These are phyloP conservation scores for Wickerhamomyces bovis DNA, from an alignment of 805 yeast species.

Conservation along the genomic window DNA sequence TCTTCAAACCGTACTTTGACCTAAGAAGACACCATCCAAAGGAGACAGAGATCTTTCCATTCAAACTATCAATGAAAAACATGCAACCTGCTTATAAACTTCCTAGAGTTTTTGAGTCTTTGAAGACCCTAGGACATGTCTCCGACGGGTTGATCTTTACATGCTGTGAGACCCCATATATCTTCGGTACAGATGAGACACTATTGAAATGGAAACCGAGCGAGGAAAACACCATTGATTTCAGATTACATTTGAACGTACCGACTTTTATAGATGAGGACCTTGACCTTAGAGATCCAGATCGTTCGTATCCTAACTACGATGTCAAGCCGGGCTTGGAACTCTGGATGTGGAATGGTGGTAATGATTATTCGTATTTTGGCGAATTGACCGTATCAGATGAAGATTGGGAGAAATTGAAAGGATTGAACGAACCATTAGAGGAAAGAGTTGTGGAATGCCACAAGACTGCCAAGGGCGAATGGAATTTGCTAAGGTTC, in stretches of 20 bases:
- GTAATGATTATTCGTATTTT: conserved; percentile 55
- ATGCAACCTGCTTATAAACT: conserved; percentile 83
- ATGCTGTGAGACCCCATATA: conserved; percentile 81
- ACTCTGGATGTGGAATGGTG: conserved; percentile 75
- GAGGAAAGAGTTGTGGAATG: conserved; percentile 89
- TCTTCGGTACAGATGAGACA: conserved; percentile 81
- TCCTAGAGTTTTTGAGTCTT: conserved; percentile 62
- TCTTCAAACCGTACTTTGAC: conserved; percentile 76
- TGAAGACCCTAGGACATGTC: conserved; percentile 73
- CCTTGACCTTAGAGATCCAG: conserved; percentile 54
- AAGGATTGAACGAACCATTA: conserved; percentile 67
- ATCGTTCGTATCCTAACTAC: conserved; percentile 71
- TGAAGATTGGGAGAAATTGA: conserved; percentile 76
- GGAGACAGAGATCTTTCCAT: conserved; percentile 71
- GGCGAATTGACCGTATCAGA: conserved; percentile 56
- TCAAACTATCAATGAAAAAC: conserved; percentile 77
- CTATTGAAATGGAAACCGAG: conserved; percentile 96
- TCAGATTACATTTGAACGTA: conserved; percentile 60
- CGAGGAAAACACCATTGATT: conserved; percentile 90
- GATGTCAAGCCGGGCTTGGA: conserved; percentile 70
- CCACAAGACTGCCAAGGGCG: conserved; percentile 49
- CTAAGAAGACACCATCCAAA: conserved; percentile 67
- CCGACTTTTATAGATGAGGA: conserved; percentile 55
- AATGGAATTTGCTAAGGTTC: conserved; percentile 83
- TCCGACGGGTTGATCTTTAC: conserved; percentile 94